Base-by-base conservation (phyloP, 345 rosid genomes). In the Syzygium aromaticum region DNA sequence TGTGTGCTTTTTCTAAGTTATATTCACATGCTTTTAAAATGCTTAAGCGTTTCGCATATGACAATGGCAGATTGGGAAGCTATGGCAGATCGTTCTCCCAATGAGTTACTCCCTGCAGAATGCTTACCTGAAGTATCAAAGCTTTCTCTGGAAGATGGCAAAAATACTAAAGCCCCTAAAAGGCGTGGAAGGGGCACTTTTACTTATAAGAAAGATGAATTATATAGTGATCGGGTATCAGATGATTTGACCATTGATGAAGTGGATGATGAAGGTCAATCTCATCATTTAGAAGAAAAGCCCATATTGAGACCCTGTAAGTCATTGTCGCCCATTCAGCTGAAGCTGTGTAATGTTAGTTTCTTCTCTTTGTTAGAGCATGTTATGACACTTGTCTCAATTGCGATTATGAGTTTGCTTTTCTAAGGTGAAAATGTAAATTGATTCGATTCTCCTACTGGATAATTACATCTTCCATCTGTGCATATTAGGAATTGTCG, bases 131-230 rank as follows among this genome's bases (percentile, higher is more conserved):
- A 92, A 86, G 92, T 93, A 64, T 94, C 98, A 51, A 92, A 92
- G 86, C 92, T 95, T 52, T 92, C 95, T 11, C 86, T 93, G 87
- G 93, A 93, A 88, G 96, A 93, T 85, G 88, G 90, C 52, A 92
- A 90, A 90, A 89, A 89, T 87, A 85, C 92, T 33, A 38, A 73
- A 91, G 94, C 87, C 33, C 95, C 96, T 86, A 96, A 93, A 92
- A 92, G 97, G 86, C 98, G 98, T 83, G 99, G 99, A 54, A 93
- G 99, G 90, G 98, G 98, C 63, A 96, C 94, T 2, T 96, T 96
- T 89, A 91, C 99, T 1, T 98, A 96, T 86, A 91, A 92, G 51
- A 95, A 85, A 84, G 88, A 92, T 82, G 92, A 88, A 61, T 87
- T 96, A 89, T 95, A 95, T 30, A 92, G 94, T 88, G 99, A 98